Conservation (phyloP, 2,329 filamentous ascomycete species). For the Ophiosphaerella herpotricha region DNA sequence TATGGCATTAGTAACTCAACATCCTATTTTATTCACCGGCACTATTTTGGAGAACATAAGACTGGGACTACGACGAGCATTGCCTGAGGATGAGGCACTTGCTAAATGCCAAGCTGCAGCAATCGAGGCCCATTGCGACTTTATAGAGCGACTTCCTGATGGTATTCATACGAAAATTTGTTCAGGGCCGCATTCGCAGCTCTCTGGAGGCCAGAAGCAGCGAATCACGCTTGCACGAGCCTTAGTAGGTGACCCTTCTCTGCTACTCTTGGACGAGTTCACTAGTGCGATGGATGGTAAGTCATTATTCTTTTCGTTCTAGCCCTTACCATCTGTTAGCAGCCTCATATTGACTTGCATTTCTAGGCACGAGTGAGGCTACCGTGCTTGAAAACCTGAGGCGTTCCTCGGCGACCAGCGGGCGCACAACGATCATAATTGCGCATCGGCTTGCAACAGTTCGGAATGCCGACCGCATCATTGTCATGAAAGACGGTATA, state of each 20-base stretch:
- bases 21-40: conserved; percentile 40
- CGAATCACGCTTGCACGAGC: conserved; percentile 45
- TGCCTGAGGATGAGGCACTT: conserved; percentile 46
- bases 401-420: conserved; percentile 29
- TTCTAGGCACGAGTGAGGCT: conserved; percentile 31
- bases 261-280: conserved; percentile 45
- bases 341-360: background rate
- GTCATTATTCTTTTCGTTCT: background rate
- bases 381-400: conserved; percentile 39
- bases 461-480: conserved; percentile 43
- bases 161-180: conserved; percentile 41
- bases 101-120: conserved; percentile 56
- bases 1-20: conserved; percentile 41
- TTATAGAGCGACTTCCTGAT: conserved; percentile 41
- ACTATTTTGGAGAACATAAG: conserved; percentile 45
- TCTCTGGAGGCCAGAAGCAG: conserved; percentile 47
- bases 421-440: conserved; percentile 44
- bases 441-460: conserved; percentile 45
- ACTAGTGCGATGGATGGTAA: conserved; percentile 39
- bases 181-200: conserved; percentile 38
- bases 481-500: conserved; percentile 42
- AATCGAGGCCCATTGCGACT: conserved; percentile 58
- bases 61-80: conserved; percentile 30
- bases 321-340: conserved; percentile 49
- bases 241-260: conserved; percentile 36